phyloP scores from a whole-genome alignment of 2,329 filamentous ascomycete genomes.

The Calonectria pauciramosa region DNA sequence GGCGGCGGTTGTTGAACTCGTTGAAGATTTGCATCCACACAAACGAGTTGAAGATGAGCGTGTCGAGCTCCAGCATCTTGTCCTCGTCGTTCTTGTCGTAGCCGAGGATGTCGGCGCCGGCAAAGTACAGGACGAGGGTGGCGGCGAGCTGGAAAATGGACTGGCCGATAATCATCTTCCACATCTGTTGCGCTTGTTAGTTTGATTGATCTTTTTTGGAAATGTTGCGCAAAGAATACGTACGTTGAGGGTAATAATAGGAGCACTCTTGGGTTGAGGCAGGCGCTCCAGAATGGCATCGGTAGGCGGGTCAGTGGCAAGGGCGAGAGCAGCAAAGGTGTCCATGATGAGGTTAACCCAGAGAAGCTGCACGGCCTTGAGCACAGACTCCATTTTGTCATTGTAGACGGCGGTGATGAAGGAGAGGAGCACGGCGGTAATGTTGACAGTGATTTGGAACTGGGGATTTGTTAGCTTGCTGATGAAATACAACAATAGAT shows the following conservation, averaged over 20 bases:
- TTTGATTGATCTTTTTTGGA: background rate
- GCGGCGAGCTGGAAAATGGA: conserved; percentile 79
- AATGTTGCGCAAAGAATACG: background rate
- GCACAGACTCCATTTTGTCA: conserved; percentile 68
- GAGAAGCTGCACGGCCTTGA: conserved; percentile 75
- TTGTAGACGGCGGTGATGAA: conserved; percentile 73
- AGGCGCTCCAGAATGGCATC: conserved; percentile 63
- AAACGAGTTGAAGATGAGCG: conserved; percentile 76
- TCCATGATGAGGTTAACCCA: conserved; percentile 82
- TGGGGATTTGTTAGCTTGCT: conserved; percentile 44
- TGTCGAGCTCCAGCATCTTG: conserved; percentile 58
- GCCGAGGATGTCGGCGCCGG: conserved; percentile 63
- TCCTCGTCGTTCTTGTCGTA: conserved; percentile 53
- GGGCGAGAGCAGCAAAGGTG: conserved; percentile 75
- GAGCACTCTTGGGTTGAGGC: conserved; percentile 70
- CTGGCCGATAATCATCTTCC: conserved; percentile 92
- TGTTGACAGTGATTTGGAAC: conserved; percentile 79
- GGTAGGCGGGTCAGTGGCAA: conserved; percentile 62
- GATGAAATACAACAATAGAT: too few species aligned
- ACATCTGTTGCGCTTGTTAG: conserved; percentile 65
- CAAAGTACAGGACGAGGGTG: conserved; percentile 68
- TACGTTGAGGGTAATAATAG: conserved; percentile 74
- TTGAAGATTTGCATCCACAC: conserved; percentile 82
- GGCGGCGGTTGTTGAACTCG: conserved; percentile 73
- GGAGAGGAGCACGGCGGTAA: conserved; percentile 75